Base-by-base conservation (phyloP, 148 eudicot species). In the Fagopyrum homotropicum region DNA sequence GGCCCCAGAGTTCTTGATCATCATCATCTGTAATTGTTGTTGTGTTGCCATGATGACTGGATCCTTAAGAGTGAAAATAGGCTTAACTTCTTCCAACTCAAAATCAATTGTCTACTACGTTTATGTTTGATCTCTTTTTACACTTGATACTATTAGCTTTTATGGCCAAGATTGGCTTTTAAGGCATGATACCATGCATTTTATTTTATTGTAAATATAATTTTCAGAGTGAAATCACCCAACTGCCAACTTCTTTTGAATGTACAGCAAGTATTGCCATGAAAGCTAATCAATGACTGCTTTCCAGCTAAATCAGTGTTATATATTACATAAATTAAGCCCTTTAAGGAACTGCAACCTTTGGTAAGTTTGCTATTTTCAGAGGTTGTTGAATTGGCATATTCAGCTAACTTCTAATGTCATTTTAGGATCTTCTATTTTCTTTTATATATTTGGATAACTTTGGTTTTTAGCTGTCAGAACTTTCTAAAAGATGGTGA, bases 1-100 rank as follows among this genome's bases (percentile, higher is more conserved):
- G 12, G 86, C 43, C 4, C 91, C 96, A 0, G 91, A 85, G 78
- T 78, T 88, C 79, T 88, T 90, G 61, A 56, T 56, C 61, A 56
- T 35, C 70, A 64, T 35, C 78, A 79, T 71, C 50, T 76, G 84
- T 9, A 79, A 57, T 72, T 88, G 78, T 73, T 88, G 94, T 46
- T 80, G 84, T 78, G 84, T 78, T 69, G 84, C 40, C 88, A 86
- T 86, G 73, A 48, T 79, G 72, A 44, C 10, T 9, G 7, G 75
- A 19, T 73, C 17, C 50, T 8, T 22, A 44, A 4, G 9, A 48
- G 9, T 48, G 26, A 22, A 22, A 22, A 51, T 51, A 12, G 11
- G 55, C 6, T 22, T 22, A 1, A 22, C 8, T 26, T 59, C 64
- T 35, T 59, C 26, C 10, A 59, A 22, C 29, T 51, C 60, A 40